Evolutionary conservation across 306 rosid species (phyloP), one percentile per base, ranked within the genome.

Genomic region (Adenanthera pavonina): DNA sequence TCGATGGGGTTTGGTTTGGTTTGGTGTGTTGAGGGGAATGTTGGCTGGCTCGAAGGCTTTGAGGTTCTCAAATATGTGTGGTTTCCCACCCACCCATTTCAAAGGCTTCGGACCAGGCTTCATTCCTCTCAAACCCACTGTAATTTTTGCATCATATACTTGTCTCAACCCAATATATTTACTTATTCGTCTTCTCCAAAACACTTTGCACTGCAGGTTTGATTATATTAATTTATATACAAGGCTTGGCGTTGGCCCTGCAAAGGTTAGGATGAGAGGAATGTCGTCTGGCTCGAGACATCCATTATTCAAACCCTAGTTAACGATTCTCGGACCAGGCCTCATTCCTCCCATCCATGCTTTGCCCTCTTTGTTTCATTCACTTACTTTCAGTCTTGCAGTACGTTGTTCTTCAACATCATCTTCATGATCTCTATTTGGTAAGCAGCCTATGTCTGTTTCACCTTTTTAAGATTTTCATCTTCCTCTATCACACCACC

Each of bases 1-100:
- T 25, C 30, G 30, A 25, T 25, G 30, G 30, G 1, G 30, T 25
- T 25, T 25, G 30, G 30, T 25, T 25, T 25, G 30, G 41, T 61
- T 61, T 36, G 47, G 71, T 65, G 60, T 76, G 81, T 92, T 92
- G 97, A 83, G 92, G 92, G 94, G 97, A 92, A 92, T 90, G 97
- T 90, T 90, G 97, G 92, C 94, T 92, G 94, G 97, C 94, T 92
- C 94, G 97, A 92, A 40, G 90, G 91, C 94, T 88, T 87, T 82
- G 10, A 14, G 14, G 19, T 64, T 64, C 46, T 64, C 69, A 25
- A 3, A 20, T 30, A 35, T 15, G 2, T 2, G 3, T 62, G 69
- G 44, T 25, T 25, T 25, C 30, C 44, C 14, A 13, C 69, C 38
- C 12, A 6, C 46, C 35, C 2, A 1, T 68, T n/a, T 77, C 8